These are phyloP conservation scores for Claviceps monticola DNA, from an alignment of 2,329 filamentous ascomycete genomes.

Conservation along the genomic window DNA sequence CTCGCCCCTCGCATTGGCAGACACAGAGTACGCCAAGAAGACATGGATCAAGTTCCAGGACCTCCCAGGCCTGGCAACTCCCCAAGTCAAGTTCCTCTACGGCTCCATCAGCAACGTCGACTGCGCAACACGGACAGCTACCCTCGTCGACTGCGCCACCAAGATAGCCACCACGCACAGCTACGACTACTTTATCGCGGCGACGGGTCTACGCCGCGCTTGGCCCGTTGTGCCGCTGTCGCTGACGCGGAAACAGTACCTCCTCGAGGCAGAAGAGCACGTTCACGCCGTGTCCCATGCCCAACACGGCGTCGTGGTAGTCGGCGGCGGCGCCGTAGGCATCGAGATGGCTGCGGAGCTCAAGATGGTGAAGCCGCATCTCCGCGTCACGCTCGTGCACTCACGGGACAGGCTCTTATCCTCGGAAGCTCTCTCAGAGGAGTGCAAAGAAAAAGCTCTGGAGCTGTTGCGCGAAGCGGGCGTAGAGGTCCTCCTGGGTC, in stretches of 20 bases:
- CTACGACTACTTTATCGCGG: conserved; percentile 67
- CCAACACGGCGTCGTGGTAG: conserved; percentile 48
- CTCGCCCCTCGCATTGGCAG: conserved; percentile 56
- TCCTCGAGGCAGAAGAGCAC: conserved; percentile 47
- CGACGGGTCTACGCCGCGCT: conserved; percentile 53
- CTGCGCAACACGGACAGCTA: conserved; percentile 42
- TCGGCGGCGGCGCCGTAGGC: conserved; percentile 68
- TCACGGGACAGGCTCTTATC: conserved; percentile 58
- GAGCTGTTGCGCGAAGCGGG: conserved; percentile 45
- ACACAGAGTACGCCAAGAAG: conserved; percentile 46
- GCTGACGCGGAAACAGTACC: conserved; percentile 45
- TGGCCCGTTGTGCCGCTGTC: conserved; percentile 64
- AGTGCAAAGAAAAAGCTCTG: conserved; percentile 49
- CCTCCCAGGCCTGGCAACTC: conserved; percentile 49
- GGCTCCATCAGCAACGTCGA: conserved; percentile 51
- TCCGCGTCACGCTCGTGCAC: conserved; percentile 61
- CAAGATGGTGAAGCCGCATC: conserved; percentile 49
- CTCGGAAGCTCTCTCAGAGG: conserved; percentile 56
- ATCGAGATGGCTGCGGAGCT: conserved; percentile 73
- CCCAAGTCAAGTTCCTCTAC: conserved; percentile 50
- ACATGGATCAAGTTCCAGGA: conserved; percentile 58
- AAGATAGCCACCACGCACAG: conserved; percentile 26
- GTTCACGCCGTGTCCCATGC: conserved; percentile 40
- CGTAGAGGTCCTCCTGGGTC: conserved; percentile 50
- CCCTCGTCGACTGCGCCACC: conserved; percentile 35